phyloP scores from a whole-genome alignment of 257 asterid genomes.

The Leptodermis oblonga region DNA sequence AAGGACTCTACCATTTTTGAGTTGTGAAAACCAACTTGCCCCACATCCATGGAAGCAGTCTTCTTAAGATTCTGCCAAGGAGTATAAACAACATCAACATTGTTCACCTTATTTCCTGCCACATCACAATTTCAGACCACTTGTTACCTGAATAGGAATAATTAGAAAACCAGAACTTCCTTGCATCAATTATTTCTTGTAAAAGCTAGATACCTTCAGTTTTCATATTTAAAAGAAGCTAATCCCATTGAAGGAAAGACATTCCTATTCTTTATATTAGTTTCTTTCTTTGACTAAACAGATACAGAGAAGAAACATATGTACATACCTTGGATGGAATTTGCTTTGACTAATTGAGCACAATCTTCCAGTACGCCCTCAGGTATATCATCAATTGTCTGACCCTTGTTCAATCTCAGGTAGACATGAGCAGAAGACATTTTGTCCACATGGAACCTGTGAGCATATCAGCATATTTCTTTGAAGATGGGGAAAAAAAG shows the following conservation, averaged over 20 bases:
- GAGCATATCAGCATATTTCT: background rate
- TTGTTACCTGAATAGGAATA: background rate
- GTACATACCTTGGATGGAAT: constrained; percentile 85
- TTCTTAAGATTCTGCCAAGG: constrained; percentile 98
- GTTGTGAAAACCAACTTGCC: constrained; percentile 94
- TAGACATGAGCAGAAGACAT: constrained; percentile 99
- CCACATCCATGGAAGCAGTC: constrained; percentile 97
- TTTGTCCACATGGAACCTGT: constrained; percentile 97
- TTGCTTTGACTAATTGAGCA: constrained; percentile 93
- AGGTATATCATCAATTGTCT: constrained; percentile 73
- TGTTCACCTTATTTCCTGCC: constrained; percentile 88
- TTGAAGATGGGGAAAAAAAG: background rate
- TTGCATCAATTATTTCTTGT: background rate
- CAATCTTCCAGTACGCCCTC: constrained; percentile 96
- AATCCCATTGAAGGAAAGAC: background rate
- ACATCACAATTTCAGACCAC: constrained; percentile 10
- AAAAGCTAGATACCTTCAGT: background rate
- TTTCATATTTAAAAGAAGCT: background rate
- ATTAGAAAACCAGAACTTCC: background rate
- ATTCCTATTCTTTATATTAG: background rate
- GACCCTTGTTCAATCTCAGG: constrained; percentile 84
- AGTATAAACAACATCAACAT: constrained; percentile 92
- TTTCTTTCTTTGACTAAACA: background rate
- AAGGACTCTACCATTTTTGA: constrained; percentile 71
- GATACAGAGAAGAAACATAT: constrained; percentile 3